Evolutionary conservation across 352 stramenopile genomes (phyloP).

Genomic region (Globisporangium rhizosaccharum): DNA sequence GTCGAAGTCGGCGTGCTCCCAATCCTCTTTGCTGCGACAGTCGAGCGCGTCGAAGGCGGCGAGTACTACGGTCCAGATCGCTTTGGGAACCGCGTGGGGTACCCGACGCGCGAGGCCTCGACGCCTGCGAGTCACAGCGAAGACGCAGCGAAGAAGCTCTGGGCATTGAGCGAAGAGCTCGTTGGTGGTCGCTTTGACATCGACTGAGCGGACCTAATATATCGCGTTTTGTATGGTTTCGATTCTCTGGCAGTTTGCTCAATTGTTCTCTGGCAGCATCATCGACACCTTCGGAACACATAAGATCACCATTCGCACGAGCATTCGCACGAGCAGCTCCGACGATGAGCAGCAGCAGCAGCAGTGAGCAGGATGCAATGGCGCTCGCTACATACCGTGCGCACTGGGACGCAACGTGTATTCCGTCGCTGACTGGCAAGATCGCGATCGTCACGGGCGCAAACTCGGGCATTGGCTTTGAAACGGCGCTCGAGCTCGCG

Average conservation of each 20-base stretch:
- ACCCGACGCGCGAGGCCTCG: too few relatives aligned
- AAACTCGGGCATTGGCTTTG: constrained; percentile 82
- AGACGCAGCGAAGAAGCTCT: constrained; percentile 12
- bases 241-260: too few relatives aligned
- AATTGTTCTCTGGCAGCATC: too few relatives aligned
- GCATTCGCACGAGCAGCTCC: too few relatives aligned
- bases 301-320: too few relatives aligned
- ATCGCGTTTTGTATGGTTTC: too few relatives aligned
- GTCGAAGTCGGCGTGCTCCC: constrained; percentile 34
- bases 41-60: constrained; percentile 3
- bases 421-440: constrained; percentile 33
- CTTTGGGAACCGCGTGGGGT: too few relatives aligned
- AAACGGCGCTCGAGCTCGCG: constrained; percentile 49
- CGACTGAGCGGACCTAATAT: constrained; percentile 13
- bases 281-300: too few relatives aligned
- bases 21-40: constrained; percentile 32
- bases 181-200: constrained; percentile 10
- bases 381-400: background rate
- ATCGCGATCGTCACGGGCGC: constrained; percentile 76
- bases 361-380: background rate
- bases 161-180: constrained; percentile 11
- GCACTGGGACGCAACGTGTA: constrained; percentile 17
- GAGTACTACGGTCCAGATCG: too few relatives aligned
- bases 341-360: background rate
- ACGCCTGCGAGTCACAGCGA: constrained; percentile 8